Evolutionary conservation across 495 filamentous ascomycete genomes (phyloP).

Genomic region (Haplographium delicatum): DNA sequence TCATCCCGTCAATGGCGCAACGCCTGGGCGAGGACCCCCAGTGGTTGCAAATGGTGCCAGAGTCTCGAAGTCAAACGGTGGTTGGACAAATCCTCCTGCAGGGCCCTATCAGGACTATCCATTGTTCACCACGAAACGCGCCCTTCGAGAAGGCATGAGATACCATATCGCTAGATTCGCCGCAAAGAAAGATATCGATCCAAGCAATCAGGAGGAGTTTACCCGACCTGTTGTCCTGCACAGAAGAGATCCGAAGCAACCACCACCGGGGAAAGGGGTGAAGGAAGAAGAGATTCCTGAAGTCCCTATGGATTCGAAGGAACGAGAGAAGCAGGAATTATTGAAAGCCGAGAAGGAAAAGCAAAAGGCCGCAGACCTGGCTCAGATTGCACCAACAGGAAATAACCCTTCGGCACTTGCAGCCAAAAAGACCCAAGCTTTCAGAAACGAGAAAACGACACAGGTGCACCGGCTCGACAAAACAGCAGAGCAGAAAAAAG

Average conservation of each 20-base stretch:
- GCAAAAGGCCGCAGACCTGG: constrained; percentile 73
- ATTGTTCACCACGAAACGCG: constrained; percentile 73
- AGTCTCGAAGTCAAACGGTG: constrained; percentile 43
- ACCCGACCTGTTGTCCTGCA: constrained; percentile 82
- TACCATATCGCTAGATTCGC: constrained; percentile 78
- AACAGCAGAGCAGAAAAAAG: constrained; percentile 71
- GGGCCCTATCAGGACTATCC: constrained; percentile 58
- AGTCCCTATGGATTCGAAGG: constrained; percentile 45
- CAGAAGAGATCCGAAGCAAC: constrained; percentile 78
- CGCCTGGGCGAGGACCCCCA: neutral
- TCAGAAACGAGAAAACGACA: constrained; percentile 74
- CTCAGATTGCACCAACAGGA: constrained; percentile 74
- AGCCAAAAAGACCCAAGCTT: constrained; percentile 54
- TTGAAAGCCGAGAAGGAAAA: constrained; percentile 73
- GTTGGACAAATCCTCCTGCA: constrained; percentile 55
- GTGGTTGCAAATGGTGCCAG: constrained; percentile 22
- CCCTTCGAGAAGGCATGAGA: constrained; percentile 72
- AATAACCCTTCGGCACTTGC: constrained; percentile 39
- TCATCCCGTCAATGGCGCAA: constrained; percentile 13
- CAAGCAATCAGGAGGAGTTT: constrained; percentile 73
- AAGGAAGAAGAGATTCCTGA: constrained; percentile 47
- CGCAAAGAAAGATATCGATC: constrained; percentile 59
- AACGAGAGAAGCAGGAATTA: constrained; percentile 66
- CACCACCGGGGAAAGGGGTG: constrained; percentile 46
- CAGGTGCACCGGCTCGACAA: constrained; percentile 48